Conservation (phyloP, 2,329 filamentous ascomycete genomes). For the Ascochyta pisi region DNA sequence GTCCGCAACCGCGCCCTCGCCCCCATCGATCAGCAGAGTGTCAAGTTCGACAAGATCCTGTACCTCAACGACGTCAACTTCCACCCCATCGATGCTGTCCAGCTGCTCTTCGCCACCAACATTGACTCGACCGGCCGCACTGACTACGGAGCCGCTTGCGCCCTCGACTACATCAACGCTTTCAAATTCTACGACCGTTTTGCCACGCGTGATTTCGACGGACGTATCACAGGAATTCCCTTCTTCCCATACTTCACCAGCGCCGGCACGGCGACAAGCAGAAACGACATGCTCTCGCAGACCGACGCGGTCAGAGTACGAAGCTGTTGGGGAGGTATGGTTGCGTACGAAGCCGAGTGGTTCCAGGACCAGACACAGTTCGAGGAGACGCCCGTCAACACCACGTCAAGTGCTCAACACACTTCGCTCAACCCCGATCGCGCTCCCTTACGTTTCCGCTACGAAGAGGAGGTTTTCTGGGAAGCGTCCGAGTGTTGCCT, state of each 20-base stretch:
- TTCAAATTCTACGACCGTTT: conserved; percentile 78
- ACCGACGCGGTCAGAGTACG: conserved; percentile 71
- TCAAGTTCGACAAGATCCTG: conserved; percentile 67
- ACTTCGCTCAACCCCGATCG: conserved; percentile 26
- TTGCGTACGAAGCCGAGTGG: conserved; percentile 67
- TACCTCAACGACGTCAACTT: conserved; percentile 74
- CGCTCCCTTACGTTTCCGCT: conserved; percentile 54
- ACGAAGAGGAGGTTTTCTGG: conserved; percentile 53
- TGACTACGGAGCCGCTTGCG: conserved; percentile 72
- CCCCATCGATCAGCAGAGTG: conserved; percentile 62
- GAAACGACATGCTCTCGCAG: conserved; percentile 67
- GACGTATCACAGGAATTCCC: conserved; percentile 67
- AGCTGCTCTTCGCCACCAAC: conserved; percentile 70
- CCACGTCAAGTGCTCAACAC: conserved; percentile 28
- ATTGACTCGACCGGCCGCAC: conserved; percentile 58
- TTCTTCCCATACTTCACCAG: conserved; percentile 72
- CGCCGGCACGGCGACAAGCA: conserved; percentile 58
- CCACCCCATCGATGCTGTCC: conserved; percentile 63
- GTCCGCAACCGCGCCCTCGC: conserved; percentile 73
- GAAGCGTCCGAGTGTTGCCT: conserved; percentile 58
- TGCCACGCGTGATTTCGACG: conserved; percentile 71
- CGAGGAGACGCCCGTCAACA: conserved; percentile 2
- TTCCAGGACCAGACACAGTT: conserved; percentile 55
- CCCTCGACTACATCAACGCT: conserved; percentile 72
- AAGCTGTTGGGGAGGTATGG: conserved; percentile 82